A percentile compares a stretch with the other conserved stretches of the same genome.
These are phyloP conservation scores for Cucumis variabilis DNA, from an alignment of 331 rosid species.

Conservation along the genomic window DNA sequence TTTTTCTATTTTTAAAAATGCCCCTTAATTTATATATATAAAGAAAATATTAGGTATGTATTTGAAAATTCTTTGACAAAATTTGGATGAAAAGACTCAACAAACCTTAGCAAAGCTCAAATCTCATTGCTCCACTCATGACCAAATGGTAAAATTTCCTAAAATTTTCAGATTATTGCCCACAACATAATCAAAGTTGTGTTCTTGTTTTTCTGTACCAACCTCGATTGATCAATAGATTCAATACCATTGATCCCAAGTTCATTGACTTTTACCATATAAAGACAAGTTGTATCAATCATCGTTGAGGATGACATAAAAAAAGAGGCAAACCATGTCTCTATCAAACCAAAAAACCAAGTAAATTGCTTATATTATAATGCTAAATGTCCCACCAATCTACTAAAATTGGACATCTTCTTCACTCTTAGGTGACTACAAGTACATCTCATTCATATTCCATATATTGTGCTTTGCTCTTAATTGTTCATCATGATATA, in stretches of 20 bases:
- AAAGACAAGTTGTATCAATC: conserved; percentile 55
- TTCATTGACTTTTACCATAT: conserved; percentile 57
- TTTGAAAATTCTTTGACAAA: too few species aligned
- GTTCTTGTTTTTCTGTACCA: neutral
- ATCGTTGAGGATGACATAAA: neutral
- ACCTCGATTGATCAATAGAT: neutral
- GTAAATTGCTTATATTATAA: neutral
- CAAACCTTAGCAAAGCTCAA: conserved; percentile 73
- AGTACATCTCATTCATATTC: neutral
- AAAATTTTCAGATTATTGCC: neutral
- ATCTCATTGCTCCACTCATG: conserved; percentile 36
- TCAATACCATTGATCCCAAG: neutral
- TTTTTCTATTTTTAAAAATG: too few species aligned
- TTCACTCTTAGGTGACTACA: neutral
- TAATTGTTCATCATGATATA: neutral
- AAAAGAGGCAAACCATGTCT: neutral
- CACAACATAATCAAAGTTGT: neutral
- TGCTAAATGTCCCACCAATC: neutral
- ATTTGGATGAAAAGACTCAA: conserved; percentile 9
- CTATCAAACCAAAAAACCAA: neutral
- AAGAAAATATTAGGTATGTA: too few species aligned
- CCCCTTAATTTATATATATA: too few species aligned
- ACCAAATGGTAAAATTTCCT: conserved; percentile 62
- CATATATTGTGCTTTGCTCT: neutral
- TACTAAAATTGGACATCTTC: neutral